Evolutionary conservation across 2,329 filamentous ascomycete species (phyloP).

Genomic region (Colletotrichum melonis): DNA sequence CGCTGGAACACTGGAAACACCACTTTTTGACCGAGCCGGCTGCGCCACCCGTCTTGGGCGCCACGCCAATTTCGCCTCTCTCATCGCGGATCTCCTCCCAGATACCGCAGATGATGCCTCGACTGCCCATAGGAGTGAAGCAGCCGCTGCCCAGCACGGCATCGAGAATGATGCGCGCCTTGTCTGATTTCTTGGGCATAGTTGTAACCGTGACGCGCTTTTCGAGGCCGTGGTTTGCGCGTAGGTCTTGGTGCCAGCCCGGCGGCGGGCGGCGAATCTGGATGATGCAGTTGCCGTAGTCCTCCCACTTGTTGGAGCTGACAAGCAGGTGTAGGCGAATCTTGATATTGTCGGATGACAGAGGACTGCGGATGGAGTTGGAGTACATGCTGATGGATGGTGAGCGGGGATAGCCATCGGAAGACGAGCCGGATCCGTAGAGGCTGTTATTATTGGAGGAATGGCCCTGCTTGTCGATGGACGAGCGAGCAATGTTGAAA

Average conservation of each 20-base stretch:
- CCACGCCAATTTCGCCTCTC: slow-evolving; percentile 65
- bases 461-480: slow-evolving; percentile 67
- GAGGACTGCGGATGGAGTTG: slow-evolving; percentile 61
- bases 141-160: slow-evolving; percentile 86
- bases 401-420: slow-evolving; percentile 61
- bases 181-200: slow-evolving; percentile 71
- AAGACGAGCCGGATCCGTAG: slow-evolving; percentile 70
- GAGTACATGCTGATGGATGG: slow-evolving; percentile 67
- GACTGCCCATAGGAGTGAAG: slow-evolving; percentile 85
- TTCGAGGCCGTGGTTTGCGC: slow-evolving; percentile 75
- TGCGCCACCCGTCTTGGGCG: slow-evolving; percentile 62
- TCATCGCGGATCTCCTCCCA: slow-evolving; percentile 81
- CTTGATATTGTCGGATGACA: slow-evolving; percentile 83
- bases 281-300: slow-evolving; percentile 86
- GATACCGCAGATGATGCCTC: slow-evolving; percentile 89
- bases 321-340: slow-evolving; percentile 88
- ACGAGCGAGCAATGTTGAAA: slow-evolving; percentile 87
- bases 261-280: slow-evolving; percentile 82
- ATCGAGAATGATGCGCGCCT: slow-evolving; percentile 78
- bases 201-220: slow-evolving; percentile 86
- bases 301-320: slow-evolving; percentile 84
- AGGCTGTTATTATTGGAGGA: slow-evolving; percentile 68
- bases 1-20: slow-evolving; percentile 70
- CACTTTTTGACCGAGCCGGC: slow-evolving; percentile 70
- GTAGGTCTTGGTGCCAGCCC: slow-evolving; percentile 68